Conservation (phyloP, 2,329 filamentous ascomycete genomes). For the Ophiostoma populinum region DNA sequence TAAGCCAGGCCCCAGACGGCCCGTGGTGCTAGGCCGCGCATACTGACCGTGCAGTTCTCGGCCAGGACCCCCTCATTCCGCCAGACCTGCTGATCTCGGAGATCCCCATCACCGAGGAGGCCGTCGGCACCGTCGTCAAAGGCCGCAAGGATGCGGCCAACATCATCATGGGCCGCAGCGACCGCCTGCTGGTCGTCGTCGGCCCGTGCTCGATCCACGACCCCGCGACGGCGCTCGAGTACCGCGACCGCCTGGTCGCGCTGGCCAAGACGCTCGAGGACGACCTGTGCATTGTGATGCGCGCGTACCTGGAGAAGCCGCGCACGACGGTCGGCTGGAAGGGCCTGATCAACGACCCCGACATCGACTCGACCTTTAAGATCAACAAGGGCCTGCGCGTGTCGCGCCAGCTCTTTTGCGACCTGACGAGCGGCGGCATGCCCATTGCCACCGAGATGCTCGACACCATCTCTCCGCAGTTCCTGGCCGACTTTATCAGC, state of each 20-base stretch:
- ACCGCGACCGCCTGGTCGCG: constrained; percentile 60
- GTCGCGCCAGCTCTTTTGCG: constrained; percentile 82
- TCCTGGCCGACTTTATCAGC: constrained; percentile 87
- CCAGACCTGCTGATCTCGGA: constrained; percentile 76
- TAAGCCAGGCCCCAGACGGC: constrained; percentile 8
- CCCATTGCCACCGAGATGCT: constrained; percentile 97
- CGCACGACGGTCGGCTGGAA: constrained; percentile 98
- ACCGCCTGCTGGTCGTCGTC: constrained; percentile 84
- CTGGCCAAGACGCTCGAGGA: constrained; percentile 63
- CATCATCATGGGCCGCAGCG: constrained; percentile 62
- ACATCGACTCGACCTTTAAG: constrained; percentile 92
- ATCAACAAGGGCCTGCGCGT: constrained; percentile 97
- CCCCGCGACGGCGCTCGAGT: constrained; percentile 72
- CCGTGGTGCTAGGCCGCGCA: not conserved
- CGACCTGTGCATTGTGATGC: constrained; percentile 89
- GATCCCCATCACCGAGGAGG: constrained; percentile 50
- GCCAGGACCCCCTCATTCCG: constrained; percentile 84
- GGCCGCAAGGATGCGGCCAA: constrained; percentile 51
- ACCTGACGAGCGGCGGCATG: constrained; percentile 74
- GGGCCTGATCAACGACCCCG: constrained; percentile 95
- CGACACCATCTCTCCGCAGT: constrained; percentile 96
- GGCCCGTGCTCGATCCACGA: constrained; percentile 97
- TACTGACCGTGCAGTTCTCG: constrained; percentile 45
- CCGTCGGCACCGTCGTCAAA: constrained; percentile 51
- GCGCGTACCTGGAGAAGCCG: constrained; percentile 96